These are phyloP conservation scores for Glebionis coronaria DNA, from an alignment of 129 eudicot genomes.

Conservation along the genomic window DNA sequence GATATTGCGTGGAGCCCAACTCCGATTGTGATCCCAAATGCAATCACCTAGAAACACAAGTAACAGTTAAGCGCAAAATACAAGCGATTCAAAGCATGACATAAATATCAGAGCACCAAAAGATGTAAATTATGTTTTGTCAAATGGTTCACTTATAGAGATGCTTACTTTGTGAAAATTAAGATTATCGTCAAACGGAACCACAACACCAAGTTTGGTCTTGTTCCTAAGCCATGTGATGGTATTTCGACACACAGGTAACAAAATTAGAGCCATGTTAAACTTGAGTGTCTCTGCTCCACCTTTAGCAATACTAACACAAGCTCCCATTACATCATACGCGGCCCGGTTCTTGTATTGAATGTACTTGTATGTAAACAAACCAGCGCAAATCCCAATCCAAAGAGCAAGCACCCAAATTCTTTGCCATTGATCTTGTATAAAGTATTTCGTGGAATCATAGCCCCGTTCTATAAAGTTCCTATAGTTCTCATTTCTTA, in stretches of 20 bases:
- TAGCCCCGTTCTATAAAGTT: conserved; percentile 37
- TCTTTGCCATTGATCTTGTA: conserved; percentile 62
- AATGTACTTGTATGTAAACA: conserved; percentile 52
- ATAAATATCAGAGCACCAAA: neutral
- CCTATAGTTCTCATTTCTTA: conserved; percentile 29
- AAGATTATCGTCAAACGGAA: conserved; percentile 64
- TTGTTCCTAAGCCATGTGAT: conserved; percentile 58
- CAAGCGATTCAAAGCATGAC: neutral
- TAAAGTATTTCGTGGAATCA: conserved; percentile 32
- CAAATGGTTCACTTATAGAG: neutral
- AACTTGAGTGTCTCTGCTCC: conserved; percentile 62
- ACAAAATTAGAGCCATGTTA: conserved; percentile 63
- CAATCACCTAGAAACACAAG: conserved; percentile 34
- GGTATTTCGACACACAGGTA: conserved; percentile 64
- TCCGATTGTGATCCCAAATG: conserved; percentile 45
- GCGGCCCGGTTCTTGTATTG: conserved; percentile 58
- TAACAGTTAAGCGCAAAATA: neutral
- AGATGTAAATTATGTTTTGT: too few relatives aligned
- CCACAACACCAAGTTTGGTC: conserved; percentile 44
- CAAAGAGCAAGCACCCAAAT: conserved; percentile 54
- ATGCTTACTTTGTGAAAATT: conserved; percentile 57
- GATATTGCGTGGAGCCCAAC: conserved; percentile 47
- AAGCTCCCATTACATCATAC: conserved; percentile 58
- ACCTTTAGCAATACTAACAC: conserved; percentile 59
- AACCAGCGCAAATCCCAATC: conserved; percentile 43